Conservation (phyloP, 192 early-diverging fungal genomes). For the Martensiomyces pterosporus region DNA sequence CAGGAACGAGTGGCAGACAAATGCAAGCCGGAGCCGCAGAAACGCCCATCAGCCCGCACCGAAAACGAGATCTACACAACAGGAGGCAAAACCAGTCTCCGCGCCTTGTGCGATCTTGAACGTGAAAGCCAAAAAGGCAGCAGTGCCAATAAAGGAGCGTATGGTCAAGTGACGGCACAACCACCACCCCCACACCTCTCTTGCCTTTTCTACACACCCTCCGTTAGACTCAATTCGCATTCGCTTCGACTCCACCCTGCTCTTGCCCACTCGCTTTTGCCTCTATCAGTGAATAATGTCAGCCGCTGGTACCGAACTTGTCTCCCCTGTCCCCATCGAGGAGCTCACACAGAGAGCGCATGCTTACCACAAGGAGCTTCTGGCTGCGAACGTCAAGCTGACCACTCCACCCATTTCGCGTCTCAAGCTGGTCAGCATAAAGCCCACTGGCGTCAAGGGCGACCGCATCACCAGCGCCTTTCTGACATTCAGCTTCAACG, state of each 20-base stretch:
- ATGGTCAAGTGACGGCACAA: too few species aligned
- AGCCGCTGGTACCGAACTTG: not conserved
- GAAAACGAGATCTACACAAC: too few species aligned
- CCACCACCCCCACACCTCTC: not conserved
- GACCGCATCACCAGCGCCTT: slow-evolving; percentile 33
- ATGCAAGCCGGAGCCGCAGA: too few species aligned
- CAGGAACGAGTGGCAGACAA: too few species aligned
- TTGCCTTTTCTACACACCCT: not conserved
- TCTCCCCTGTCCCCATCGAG: slow-evolving; percentile 8
- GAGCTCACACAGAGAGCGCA: slow-evolving; percentile 23
- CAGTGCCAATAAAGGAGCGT: too few species aligned
- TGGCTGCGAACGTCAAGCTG: slow-evolving; percentile 31
- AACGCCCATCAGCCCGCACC: not conserved
- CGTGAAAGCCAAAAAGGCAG: not conserved
- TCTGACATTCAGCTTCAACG: slow-evolving; percentile 18
- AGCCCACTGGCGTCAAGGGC: slow-evolving; percentile 28
- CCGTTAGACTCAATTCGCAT: too few species aligned
- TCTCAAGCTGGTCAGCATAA: slow-evolving; percentile 22
- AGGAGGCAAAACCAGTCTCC: too few species aligned
- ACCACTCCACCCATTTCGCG: slow-evolving; percentile 36
- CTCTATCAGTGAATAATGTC: not conserved
- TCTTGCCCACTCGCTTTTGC: slow-evolving; percentile 1
- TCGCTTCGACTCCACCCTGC: too few species aligned
- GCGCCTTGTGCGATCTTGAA: too few species aligned
- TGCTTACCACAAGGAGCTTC: slow-evolving; percentile 21